A percentile compares a stretch with the other conserved stretches of the same genome.
These are phyloP conservation scores for Nicotiana noctiflora DNA, from an alignment of 257 asterid species.

Conservation along the genomic window DNA sequence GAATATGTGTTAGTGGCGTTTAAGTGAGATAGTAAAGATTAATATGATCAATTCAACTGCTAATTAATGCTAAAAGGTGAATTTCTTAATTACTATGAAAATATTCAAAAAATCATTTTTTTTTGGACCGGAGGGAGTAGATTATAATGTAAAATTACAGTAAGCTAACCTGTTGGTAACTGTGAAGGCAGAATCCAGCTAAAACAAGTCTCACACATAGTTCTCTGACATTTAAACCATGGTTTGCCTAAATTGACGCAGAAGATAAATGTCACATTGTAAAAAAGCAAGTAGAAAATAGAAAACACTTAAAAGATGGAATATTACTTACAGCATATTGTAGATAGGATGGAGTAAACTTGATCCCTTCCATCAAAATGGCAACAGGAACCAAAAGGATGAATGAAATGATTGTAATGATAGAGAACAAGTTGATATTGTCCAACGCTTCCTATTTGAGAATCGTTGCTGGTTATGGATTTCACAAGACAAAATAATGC, in stretches of 20 bases:
- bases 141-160: neutral
- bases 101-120: too few relatives aligned
- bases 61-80: too few relatives aligned
- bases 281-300: neutral
- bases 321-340: conserved; percentile 51
- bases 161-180: conserved; percentile 66
- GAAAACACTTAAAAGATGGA: neutral
- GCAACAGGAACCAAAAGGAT: conserved; percentile 56
- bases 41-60: too few relatives aligned
- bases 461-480: neutral
- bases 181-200: conserved; percentile 82
- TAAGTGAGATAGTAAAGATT: too few relatives aligned
- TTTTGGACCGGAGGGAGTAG: too few relatives aligned
- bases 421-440: conserved; percentile 73
- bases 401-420: conserved; percentile 67
- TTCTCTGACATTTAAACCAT: conserved; percentile 57
- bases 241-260: conserved; percentile 45
- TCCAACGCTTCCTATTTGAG: conserved; percentile 63
- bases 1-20: too few relatives aligned
- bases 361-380: conserved; percentile 60
- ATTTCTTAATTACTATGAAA: too few relatives aligned
- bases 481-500: neutral
- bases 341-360: conserved; percentile 60
- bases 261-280: neutral
- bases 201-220: conserved; percentile 44